Percentiles rank a stretch among this genome's conserved stretches.
Conservation (phyloP, 192 early-diverging fungal genomes). For the Chytriomyces sp. region DNA sequence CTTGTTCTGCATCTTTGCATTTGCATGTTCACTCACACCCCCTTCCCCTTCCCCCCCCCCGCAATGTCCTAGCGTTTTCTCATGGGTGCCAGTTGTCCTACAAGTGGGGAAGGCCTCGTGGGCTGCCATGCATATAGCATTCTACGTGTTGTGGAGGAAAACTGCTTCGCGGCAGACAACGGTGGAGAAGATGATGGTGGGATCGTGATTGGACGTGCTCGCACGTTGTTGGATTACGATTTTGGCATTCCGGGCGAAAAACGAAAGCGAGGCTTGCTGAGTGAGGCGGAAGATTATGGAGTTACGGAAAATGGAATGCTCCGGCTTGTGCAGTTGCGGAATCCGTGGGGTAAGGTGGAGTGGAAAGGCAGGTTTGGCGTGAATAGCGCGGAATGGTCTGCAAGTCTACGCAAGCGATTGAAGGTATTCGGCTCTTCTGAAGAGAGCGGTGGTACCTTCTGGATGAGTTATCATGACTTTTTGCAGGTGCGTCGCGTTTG, state of each 20-base stretch:
- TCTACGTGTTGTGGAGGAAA: slow-evolving; percentile 21
- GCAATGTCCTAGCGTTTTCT: too few relatives aligned
- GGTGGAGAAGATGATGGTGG: too few relatives aligned
- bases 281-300: slow-evolving; percentile 7
- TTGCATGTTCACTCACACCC: too few relatives aligned
- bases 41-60: too few relatives aligned
- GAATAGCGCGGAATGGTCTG: slow-evolving; percentile 10
- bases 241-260: too few relatives aligned
- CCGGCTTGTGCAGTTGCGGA: slow-evolving; percentile 30
- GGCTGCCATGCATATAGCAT: slow-evolving; percentile 33
- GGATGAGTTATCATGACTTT: slow-evolving; percentile 37
- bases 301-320: slow-evolving; percentile 22
- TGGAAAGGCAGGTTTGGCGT: slow-evolving; percentile 34
- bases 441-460: slow-evolving; percentile 18
- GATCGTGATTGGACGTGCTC: not conserved
- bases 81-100: slow-evolving; percentile 28
- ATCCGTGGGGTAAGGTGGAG: slow-evolving; percentile 36
- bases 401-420: slow-evolving; percentile 22
- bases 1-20: too few relatives aligned
- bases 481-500: not conserved
- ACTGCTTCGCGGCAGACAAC: not conserved
- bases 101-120: slow-evolving; percentile 31
- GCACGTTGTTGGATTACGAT: slow-evolving; percentile 8
- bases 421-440: not conserved
- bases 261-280: not conserved